Base-by-base conservation (phyloP, 331 rosid species). In the Stylosanthes scabra region DNA sequence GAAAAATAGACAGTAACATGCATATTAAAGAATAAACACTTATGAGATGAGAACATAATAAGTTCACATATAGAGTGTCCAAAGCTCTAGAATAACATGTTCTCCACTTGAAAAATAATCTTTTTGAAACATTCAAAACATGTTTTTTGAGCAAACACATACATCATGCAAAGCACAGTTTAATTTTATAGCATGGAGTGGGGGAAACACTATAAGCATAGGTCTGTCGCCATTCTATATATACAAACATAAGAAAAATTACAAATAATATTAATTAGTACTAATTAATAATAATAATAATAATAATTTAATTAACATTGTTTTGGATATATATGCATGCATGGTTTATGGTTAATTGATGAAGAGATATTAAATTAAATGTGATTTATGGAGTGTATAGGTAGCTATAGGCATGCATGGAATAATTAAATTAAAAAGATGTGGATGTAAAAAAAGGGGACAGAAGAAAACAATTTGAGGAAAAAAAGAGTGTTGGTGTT, bases 391-490 rank as follows among this genome's bases (percentile, higher is more conserved):
- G 59, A 54, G n/a, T 66, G 41, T 40, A 16, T 63, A 20, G 70
- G 59, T 57, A 2, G 25, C 25, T 20, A 20, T 20, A 20, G 25
- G 25, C 37, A 78, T 58, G 37, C 37, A 31, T 31, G 37, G 37
- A 31, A 31, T 31, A 31, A 31, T 31, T 20, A 20, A 20, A 31
- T 3, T 31, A 31, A 31, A 79, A 72, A 58, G 31, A 37, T 74
- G 85, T 62, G 70, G 7, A 11, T 72, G 60, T 34, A 70, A 72
- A 78, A 70, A 72, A 78, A 67, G 82, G 89, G 79, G 58, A 83
- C 84, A 84, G 71, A 74, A 83, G 71, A 68, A 74, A 84, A 84
- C 85, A 81, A 71, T 77, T 74, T 25, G 39, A 68, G 85, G 72
- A 63, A 70, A 74, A 71, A 71, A 80, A 71, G 85, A 78, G 76